Base-by-base conservation (phyloP, 2,329 filamentous ascomycete genomes). In the Microdochium nivale region DNA sequence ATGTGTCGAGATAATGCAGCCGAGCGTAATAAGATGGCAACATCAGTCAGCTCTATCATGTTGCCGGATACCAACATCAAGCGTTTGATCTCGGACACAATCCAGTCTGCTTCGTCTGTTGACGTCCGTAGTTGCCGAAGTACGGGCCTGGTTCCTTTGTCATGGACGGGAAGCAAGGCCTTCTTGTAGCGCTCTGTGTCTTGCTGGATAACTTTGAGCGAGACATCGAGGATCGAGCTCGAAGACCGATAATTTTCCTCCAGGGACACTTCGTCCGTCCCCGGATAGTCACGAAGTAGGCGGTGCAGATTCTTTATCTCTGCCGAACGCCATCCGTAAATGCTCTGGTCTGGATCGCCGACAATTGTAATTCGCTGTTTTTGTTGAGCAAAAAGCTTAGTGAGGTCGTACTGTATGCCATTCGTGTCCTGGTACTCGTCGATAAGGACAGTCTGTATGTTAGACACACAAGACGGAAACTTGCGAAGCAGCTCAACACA, bases 341-440 rank as follows among this genome's bases (percentile, higher is more conserved):
- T 99, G 65, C 91, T 96, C 68, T 99, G 92, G 65, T 99, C 94
- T 0, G 94, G 92, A 64, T 99, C 92, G 32, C 92, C 94, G 3
- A 99, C 94, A 54, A 96, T 88, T 1, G 92, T 97, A 58, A 97
- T 92, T n/a, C 83, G 79, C 52, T 81, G 79, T 44, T 79, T 77
- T 23, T 76, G 71, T 54, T 89, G 83, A 1, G 91, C 89, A 60
- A 99, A 85, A 1, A 96, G 77, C 56, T 81, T 86, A 90, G 96
- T 96, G 43, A 99, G 73, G 59, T 96, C 90, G 62, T 95, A 97
- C 67, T 99, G 92, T 3, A 96, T 85, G 21, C 89, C 81, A 64
- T 97, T 99, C 8, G 92, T 97, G 69, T 99, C 92, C 68, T 99
- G 92, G 56, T 96, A 99, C 64, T 99, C 92, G 65, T 99, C 92